These are phyloP conservation scores for Trichoderma oligosporum DNA, from an alignment of 2,329 filamentous ascomycete genomes.

Conservation along the genomic window DNA sequence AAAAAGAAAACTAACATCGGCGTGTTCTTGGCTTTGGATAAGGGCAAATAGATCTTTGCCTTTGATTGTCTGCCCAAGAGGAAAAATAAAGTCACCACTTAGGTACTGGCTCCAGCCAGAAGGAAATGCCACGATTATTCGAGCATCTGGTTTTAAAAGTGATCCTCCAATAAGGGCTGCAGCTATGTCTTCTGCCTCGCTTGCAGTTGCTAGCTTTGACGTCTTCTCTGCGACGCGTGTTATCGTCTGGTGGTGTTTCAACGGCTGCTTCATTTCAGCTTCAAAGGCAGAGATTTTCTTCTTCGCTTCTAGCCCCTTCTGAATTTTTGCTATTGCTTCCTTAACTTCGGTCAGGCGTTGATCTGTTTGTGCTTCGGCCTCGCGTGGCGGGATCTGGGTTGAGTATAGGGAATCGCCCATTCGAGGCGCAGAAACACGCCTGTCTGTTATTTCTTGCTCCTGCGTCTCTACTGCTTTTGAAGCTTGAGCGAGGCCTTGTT, in stretches of 20 bases:
- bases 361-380: not conserved
- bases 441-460: no score
- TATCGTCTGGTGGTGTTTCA: not conserved
- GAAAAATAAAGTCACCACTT: not conserved
- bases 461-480: no score
- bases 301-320: not conserved
- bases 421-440: no score
- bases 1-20: not conserved
- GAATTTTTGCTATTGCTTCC: no score
- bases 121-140: not conserved
- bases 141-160: not conserved
- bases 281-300: not conserved
- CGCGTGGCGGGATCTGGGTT: no score
- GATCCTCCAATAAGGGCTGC: not conserved
- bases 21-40: not conserved
- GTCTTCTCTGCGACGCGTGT: not conserved
- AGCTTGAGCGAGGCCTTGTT: no score
- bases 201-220: no score
- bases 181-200: not conserved
- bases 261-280: not conserved
- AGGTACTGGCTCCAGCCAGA: not conserved
- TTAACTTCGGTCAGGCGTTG: no score
- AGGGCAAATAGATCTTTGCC: not conserved
- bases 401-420: no score
- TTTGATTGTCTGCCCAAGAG: not conserved